Conservation (phyloP, 2,329 filamentous ascomycete genomes). For the Cryphonectria radicalis region DNA sequence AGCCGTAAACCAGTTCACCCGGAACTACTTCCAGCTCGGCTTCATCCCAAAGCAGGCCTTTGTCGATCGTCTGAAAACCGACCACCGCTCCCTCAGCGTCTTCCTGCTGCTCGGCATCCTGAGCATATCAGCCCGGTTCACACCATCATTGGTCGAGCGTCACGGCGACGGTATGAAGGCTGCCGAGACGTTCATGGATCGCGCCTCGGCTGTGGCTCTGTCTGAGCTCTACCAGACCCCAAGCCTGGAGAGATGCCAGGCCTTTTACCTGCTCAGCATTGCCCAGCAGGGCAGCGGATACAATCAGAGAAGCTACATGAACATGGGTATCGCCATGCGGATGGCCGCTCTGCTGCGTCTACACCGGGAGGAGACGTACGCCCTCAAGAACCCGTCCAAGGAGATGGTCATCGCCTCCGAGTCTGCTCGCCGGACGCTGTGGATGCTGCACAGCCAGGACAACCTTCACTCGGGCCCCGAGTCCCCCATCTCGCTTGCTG, state of each 20-base stretch:
- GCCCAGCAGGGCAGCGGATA: conserved; percentile 61
- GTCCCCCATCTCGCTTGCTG: conserved; percentile 55
- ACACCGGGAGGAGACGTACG: conserved; percentile 60
- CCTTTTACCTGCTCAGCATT: conserved; percentile 62
- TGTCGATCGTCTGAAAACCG: conserved; percentile 49
- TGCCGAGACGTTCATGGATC: conserved; percentile 58
- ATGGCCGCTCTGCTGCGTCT: conserved; percentile 60
- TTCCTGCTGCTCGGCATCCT: conserved; percentile 61
- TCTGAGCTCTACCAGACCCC: conserved; percentile 57
- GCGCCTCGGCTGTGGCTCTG: conserved; percentile 51
- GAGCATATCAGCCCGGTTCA: conserved; percentile 60
- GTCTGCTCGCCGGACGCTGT: conserved; percentile 61
- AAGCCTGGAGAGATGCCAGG: conserved; percentile 60
- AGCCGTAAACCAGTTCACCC: conserved; percentile 56
- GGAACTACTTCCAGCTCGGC: conserved; percentile 62
- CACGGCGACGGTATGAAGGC: conserved; percentile 57
- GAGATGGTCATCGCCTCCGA: conserved; percentile 55
- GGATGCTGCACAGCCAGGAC: conserved; percentile 64
- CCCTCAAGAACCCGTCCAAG: conserved; percentile 45
- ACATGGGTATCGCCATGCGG: conserved; percentile 59
- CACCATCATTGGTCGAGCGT: conserved; percentile 50
- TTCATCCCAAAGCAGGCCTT: conserved; percentile 61
- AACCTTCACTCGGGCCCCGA: conserved; percentile 58
- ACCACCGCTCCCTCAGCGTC: conserved; percentile 53
- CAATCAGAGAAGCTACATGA: conserved; percentile 59